Percentiles rank a stretch among this genome's conserved stretches.
These are phyloP conservation scores for Parietichytrium sp. DNA, from an alignment of 108 stramenopile genomes.

Conservation along the genomic window DNA sequence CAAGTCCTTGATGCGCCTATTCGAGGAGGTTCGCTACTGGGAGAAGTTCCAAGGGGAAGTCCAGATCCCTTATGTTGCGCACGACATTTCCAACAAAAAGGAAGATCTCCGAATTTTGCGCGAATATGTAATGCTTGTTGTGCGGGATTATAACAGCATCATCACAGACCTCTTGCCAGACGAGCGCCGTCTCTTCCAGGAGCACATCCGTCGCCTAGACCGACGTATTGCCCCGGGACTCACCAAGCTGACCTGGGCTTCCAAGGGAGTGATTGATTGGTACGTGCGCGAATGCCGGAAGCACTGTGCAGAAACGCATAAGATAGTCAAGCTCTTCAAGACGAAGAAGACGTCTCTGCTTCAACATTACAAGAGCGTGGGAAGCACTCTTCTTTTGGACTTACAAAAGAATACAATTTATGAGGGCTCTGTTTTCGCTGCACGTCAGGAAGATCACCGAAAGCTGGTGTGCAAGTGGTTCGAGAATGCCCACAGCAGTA, in stretches of 20 bases:
- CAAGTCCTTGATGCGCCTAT: slow-evolving; percentile 58
- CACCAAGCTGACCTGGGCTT: slow-evolving; percentile 58
- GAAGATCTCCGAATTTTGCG: slow-evolving; percentile 59
- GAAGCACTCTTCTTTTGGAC: slow-evolving; percentile 49
- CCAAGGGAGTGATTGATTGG: slow-evolving; percentile 58
- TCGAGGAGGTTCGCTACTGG: slow-evolving; percentile 66
- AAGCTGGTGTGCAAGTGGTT: slow-evolving; percentile 39
- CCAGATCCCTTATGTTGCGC: slow-evolving; percentile 63
- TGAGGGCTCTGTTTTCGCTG: slow-evolving; percentile 58
- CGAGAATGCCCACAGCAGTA: slow-evolving; percentile 44
- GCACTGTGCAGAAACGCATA: slow-evolving; percentile 55
- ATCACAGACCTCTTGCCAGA: slow-evolving; percentile 56
- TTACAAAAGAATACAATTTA: slow-evolving; percentile 64
- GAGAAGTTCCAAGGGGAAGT: slow-evolving; percentile 64
- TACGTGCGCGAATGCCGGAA: slow-evolving; percentile 62
- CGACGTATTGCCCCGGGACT: slow-evolving; percentile 60
- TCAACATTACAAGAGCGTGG: slow-evolving; percentile 44
- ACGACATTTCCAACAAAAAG: slow-evolving; percentile 62
- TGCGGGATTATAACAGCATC: slow-evolving; percentile 68
- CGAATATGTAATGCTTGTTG: slow-evolving; percentile 67
- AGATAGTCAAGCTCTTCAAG: slow-evolving; percentile 56
- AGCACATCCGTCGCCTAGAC: slow-evolving; percentile 64
- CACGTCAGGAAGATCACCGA: slow-evolving; percentile 57
- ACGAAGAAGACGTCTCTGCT: slow-evolving; percentile 39
- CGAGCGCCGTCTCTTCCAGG: slow-evolving; percentile 62